These are phyloP conservation scores for Curvularia eragrostidis DNA, from an alignment of 2,329 filamentous ascomycete species.

Conservation along the genomic window DNA sequence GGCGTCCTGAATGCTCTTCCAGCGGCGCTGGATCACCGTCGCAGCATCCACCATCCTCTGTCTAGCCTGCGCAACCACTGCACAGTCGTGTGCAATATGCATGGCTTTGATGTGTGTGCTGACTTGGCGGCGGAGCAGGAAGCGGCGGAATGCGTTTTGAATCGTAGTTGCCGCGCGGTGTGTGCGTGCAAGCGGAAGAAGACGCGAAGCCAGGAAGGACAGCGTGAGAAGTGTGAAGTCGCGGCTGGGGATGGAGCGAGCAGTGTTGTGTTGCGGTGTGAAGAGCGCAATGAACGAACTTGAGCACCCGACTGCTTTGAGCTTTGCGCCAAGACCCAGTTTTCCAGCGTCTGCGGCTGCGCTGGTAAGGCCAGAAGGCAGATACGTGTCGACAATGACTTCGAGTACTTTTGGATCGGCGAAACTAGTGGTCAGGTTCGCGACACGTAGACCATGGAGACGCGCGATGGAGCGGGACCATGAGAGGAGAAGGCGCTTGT, in stretches of 20 bases:
- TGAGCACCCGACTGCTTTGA: conserved; percentile 53
- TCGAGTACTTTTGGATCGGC: conserved; percentile 61
- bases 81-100: conserved; percentile 56
- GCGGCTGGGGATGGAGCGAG: conserved; percentile 56
- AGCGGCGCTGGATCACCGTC: conserved; percentile 54
- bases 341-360: background rate
- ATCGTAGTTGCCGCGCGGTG: conserved; percentile 61
- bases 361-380: conserved; percentile 36
- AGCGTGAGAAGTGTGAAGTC: conserved; percentile 64
- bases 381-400: conserved; percentile 65
- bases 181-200: conserved; percentile 59
- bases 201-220: conserved; percentile 65
- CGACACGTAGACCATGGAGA: conserved; percentile 55
- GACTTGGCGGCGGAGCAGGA: conserved; percentile 38
- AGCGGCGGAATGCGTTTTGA: conserved; percentile 59
- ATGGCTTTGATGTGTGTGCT: conserved; percentile 49
- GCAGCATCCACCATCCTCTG: conserved; percentile 52
- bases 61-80: conserved; percentile 54
- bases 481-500: conserved; percentile 57
- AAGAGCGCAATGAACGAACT: conserved; percentile 56
- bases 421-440: conserved; percentile 66
- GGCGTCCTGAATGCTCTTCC: conserved; percentile 49
- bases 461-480: conserved; percentile 63
- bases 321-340: conserved; percentile 44
- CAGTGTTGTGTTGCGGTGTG: conserved; percentile 29